Evolutionary conservation across 75 land plant genomes (phyloP), one percentile per base, ranked within the genome.

Genomic region (Gnetum montanum): DNA sequence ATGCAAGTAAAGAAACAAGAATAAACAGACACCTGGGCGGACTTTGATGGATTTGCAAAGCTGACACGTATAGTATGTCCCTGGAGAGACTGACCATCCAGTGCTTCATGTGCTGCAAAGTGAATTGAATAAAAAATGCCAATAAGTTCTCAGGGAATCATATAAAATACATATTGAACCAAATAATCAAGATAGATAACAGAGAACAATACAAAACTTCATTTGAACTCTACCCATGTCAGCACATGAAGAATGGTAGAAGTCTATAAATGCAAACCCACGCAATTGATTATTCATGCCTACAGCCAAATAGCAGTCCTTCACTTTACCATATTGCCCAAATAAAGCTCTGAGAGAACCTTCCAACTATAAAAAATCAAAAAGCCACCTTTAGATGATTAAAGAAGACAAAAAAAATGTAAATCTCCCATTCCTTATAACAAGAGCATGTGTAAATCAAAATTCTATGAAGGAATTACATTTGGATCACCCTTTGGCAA

Each of bases 11-110:
- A n/a, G n/a, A n/a, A n/a, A n/a, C n/a, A n/a, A n/a, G n/a, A n/a
- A n/a, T n/a, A n/a, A n/a, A n/a, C n/a, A n/a, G n/a, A 30, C 60
- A 58, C 67, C 67, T 65, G 67, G 23, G 67, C 64, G n/a, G 67
- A 65, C 34, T 65, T 65, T 11, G 67, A 59, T 12, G 67, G 67
- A 58, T 65, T 65, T 25, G 67, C 67, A 65, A 59, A 65, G 46
- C 62, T 65, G 24, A 64, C 67, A 28, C 67, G 63, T 57, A 64
- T 64, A 43, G 24, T 64, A 33, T 60, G 59, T 13, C 67, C 67
- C 15, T 58, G 49, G 1, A 64, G 46, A 11, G 7, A 25, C 56
- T 64, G 49, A 6, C 67, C 67, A 56, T 64, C 67, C 49, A 64
- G 46, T 34, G 67, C 67, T 64, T 64, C 49, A 59, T 64, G 67